A percentile compares a stretch with the other conserved stretches of the same genome.
These are phyloP conservation scores for Citrullus mucosospermus DNA, from an alignment of 306 rosid species.

Conservation along the genomic window DNA sequence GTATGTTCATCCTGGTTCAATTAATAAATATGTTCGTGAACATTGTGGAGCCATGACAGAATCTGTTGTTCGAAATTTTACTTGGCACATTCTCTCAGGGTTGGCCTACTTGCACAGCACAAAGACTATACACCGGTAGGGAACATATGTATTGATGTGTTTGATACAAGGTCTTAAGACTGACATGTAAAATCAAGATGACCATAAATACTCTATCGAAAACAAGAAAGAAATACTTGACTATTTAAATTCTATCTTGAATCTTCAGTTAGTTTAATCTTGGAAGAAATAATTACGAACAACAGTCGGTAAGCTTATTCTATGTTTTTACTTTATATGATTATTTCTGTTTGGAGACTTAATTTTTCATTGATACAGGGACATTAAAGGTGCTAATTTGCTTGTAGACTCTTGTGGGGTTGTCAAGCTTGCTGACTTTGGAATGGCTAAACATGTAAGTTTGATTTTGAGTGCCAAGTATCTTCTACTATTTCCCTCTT, in stretches of 20 bases:
- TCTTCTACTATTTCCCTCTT: background rate
- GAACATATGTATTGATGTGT: background rate
- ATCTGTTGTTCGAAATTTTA: constrained; percentile 80
- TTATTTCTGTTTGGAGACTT: background rate
- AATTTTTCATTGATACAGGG: constrained; percentile 31
- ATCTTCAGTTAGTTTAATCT: background rate
- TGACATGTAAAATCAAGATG: background rate
- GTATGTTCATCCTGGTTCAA: constrained; percentile 92
- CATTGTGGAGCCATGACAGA: constrained; percentile 94
- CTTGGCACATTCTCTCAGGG: constrained; percentile 91
- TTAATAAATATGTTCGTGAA: constrained; percentile 78
- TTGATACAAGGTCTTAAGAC: background rate
- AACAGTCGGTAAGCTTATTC: background rate
- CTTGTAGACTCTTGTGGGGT: constrained; percentile 90
- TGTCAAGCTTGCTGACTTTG: constrained; percentile 96
- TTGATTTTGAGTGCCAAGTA: background rate
- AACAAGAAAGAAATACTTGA: background rate
- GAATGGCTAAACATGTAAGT: constrained; percentile 97
- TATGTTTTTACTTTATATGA: background rate
- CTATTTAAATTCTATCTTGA: background rate
- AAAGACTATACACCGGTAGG: constrained; percentile 81
- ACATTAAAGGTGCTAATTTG: constrained; percentile 94
- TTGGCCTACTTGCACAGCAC: constrained; percentile 87
- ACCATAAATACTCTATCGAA: background rate
- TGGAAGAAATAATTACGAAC: background rate